These are phyloP conservation scores for Coniochaeta prunicola DNA, from an alignment of 2,329 filamentous ascomycete species.

Conservation along the genomic window DNA sequence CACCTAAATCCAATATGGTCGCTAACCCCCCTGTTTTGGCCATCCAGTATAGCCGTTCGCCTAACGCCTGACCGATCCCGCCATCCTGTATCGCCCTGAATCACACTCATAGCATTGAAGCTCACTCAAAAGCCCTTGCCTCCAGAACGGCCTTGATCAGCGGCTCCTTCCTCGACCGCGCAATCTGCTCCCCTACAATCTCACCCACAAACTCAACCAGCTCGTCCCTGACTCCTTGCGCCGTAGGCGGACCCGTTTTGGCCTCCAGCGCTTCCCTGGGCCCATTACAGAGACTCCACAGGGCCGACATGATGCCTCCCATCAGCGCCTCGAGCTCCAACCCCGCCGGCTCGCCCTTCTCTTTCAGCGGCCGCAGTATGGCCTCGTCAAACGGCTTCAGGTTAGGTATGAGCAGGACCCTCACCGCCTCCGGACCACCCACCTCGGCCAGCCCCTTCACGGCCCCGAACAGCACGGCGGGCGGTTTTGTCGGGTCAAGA, in stretches of 20 bases:
- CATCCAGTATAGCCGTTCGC: not conserved
- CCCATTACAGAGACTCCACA: conserved; percentile 31
- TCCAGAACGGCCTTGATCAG: conserved; percentile 46
- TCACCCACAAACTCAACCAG: conserved; percentile 49
- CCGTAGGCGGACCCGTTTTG: conserved; percentile 8
- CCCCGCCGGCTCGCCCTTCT: conserved; percentile 35
- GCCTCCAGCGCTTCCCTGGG: conserved; percentile 13
- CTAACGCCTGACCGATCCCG: conserved; percentile 15
- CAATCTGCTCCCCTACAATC: conserved; percentile 43
- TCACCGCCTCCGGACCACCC: conserved; percentile 57
- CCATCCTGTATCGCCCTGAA: not conserved
- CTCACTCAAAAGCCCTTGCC: conserved; percentile 44
- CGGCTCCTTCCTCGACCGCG: conserved; percentile 34
- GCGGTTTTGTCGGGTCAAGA: conserved; percentile 75
- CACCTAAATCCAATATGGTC: not conserved
- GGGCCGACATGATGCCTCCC: conserved; percentile 47
- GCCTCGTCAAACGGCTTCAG: conserved; percentile 45
- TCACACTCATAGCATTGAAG: not conserved
- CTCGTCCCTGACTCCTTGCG: conserved; percentile 16
- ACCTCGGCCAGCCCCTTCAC: conserved; percentile 73
- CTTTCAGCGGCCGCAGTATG: conserved; percentile 46
- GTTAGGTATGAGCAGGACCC: conserved; percentile 48
- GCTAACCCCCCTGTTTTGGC: not conserved
- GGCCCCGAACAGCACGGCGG: conserved; percentile 83
- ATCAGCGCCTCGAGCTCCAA: conserved; percentile 50